Percentiles rank a stretch among this genome's conserved stretches.
Evolutionary conservation across 2,329 filamentous ascomycete genomes (phyloP).

Genomic region (Pestalotiopsis sp.): DNA sequence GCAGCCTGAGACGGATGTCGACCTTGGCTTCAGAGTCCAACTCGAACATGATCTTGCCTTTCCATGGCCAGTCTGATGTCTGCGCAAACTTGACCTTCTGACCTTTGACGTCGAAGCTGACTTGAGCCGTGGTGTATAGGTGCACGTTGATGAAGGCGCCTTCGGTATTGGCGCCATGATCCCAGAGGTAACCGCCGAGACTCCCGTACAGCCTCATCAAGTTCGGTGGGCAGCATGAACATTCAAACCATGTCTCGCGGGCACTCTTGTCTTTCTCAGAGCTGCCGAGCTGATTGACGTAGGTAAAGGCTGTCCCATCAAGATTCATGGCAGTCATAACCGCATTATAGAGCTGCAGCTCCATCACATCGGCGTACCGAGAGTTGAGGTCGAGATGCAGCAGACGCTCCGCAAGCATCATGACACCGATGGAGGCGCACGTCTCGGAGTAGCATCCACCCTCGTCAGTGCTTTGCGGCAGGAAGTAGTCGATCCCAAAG

Average conservation of each 20-base stretch:
- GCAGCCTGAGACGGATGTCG: slow-evolving; percentile 54
- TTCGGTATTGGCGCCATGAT: slow-evolving; percentile 33
- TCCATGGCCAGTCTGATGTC: slow-evolving; percentile 60
- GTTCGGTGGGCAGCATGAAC: slow-evolving; percentile 65
- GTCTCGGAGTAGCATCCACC: slow-evolving; percentile 67
- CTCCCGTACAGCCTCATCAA: slow-evolving; percentile 58
- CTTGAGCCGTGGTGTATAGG: slow-evolving; percentile 54
- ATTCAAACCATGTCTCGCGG: slow-evolving; percentile 61
- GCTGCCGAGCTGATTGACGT: slow-evolving; percentile 63
- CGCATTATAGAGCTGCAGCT: slow-evolving; percentile 63
- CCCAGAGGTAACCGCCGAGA: slow-evolving; percentile 61
- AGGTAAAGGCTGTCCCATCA: slow-evolving; percentile 61
- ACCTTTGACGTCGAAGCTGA: slow-evolving; percentile 40
- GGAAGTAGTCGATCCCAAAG: slow-evolving; percentile 61
- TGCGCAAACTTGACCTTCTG: slow-evolving; percentile 47
- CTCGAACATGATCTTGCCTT: slow-evolving; percentile 51
- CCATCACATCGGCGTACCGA: slow-evolving; percentile 61
- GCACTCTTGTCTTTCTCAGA: slow-evolving; percentile 51
- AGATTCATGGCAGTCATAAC: slow-evolving; percentile 60
- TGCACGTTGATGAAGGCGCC: slow-evolving; percentile 53
- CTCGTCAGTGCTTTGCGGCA: slow-evolving; percentile 61
- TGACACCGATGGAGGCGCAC: slow-evolving; percentile 61
- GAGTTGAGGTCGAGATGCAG: slow-evolving; percentile 56
- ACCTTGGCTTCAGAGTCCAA: slow-evolving; percentile 36
- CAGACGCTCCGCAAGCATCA: slow-evolving; percentile 62